Percentiles rank a stretch among this genome's conserved stretches.
phyloP scores from a whole-genome alignment of 2,329 filamentous ascomycete genomes.

The Sclerotinia spermophila region DNA sequence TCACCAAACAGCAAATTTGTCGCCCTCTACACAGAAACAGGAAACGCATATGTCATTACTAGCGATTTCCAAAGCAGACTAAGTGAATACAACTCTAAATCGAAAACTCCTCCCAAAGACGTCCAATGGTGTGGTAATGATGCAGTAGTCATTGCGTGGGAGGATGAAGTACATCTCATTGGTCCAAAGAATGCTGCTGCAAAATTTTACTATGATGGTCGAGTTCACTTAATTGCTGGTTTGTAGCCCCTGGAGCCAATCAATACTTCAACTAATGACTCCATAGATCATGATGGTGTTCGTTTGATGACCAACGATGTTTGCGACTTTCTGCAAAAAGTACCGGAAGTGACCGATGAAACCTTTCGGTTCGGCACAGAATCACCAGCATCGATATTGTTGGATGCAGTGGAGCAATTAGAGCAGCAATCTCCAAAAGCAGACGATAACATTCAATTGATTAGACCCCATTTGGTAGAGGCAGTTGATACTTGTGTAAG shows the following conservation, averaged over 20 bases:
- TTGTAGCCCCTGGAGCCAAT: constrained; percentile 36
- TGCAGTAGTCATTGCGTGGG: constrained; percentile 90
- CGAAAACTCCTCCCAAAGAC: constrained; percentile 78
- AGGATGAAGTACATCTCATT: constrained; percentile 93
- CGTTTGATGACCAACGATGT: constrained; percentile 85
- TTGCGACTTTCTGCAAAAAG: constrained; percentile 97
- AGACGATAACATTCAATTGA: constrained; percentile 95
- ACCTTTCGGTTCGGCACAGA: constrained; percentile 87
- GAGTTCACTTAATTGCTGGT: constrained; percentile 85
- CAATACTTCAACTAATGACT: constrained; percentile 18
- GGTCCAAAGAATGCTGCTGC: constrained; percentile 74
- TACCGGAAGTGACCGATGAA: constrained; percentile 79
- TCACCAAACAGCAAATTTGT: constrained; percentile 88
- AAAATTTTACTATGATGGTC: constrained; percentile 84
- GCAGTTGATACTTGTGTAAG: constrained; percentile 81
- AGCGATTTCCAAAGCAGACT: constrained; percentile 92
- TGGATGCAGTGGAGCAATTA: constrained; percentile 87
- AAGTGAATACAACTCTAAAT: constrained; percentile 86
- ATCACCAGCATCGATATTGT: constrained; percentile 83
- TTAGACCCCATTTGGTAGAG: constrained; percentile 80
- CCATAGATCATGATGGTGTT: constrained; percentile 71
- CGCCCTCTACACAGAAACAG: constrained; percentile 80
- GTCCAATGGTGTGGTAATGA: constrained; percentile 97
- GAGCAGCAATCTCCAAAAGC: constrained; percentile 94
- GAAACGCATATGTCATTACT: constrained; percentile 87